Evolutionary conservation across 345 rosid genomes (phyloP).

Genomic region (Capsella bursapastoris): DNA sequence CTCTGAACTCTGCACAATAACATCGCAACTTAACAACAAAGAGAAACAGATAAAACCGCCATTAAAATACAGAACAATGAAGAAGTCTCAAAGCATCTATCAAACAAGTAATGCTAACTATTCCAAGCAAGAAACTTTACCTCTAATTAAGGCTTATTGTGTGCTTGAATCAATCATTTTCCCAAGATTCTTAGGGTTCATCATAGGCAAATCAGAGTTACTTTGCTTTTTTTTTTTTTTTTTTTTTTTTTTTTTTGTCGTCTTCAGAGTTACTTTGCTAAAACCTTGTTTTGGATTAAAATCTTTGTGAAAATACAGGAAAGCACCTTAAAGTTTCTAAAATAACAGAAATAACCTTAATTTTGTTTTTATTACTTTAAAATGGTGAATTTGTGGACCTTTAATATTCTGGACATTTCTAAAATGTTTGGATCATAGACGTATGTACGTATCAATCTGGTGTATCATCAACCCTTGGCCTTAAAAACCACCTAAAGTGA

Average conservation of each 20-base stretch:
- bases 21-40: slow-evolving; percentile 44
- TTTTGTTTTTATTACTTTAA: not conserved
- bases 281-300: slow-evolving; percentile 12
- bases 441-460: not conserved
- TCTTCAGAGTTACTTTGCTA: not conserved
- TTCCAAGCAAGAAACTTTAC: slow-evolving; percentile 1
- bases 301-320: not conserved
- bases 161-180: slow-evolving; percentile 10
- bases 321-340: not conserved
- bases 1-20: slow-evolving; percentile 40
- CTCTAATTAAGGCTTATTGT: not conserved
- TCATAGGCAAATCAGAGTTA: slow-evolving; percentile 19
- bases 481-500: not conserved
- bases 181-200: slow-evolving; percentile 11
- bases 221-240: too few relatives aligned
- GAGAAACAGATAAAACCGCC: not conserved
- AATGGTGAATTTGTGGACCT: not conserved
- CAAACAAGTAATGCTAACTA: not conserved
- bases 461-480: slow-evolving; percentile 9
- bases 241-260: too few relatives aligned
- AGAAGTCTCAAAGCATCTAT: not conserved
- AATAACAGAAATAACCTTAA: not conserved
- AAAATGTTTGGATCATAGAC: not conserved
- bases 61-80: not conserved
- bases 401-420: not conserved